Evolutionary conservation across 1,139 yeast species (phyloP).

Genomic region (Yarrowia galli): DNA sequence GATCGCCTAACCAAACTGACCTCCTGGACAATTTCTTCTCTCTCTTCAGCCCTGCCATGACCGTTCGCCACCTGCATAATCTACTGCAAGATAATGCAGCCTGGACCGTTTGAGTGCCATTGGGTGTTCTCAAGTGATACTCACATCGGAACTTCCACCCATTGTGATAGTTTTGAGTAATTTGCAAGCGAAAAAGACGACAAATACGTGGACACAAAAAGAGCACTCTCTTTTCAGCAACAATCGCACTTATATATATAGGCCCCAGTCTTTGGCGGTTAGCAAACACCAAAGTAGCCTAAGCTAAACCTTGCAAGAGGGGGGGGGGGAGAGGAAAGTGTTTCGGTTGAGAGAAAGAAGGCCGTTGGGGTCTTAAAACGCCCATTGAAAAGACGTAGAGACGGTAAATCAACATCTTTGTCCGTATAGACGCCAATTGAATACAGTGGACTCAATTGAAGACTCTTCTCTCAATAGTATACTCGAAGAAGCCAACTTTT

Average conservation of each 20-base stretch:
- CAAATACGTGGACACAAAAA: background rate
- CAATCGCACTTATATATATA: background rate
- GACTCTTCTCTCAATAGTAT: too few species aligned
- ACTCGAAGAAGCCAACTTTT: background rate
- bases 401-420: background rate
- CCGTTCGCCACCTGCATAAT: conserved; percentile 1
- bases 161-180: background rate
- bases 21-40: too few species aligned
- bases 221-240: background rate
- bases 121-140: background rate
- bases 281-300: conserved; percentile 12
- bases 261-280: conserved; percentile 1
- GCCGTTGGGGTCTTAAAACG: background rate
- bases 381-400: background rate
- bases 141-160: conserved; percentile 11
- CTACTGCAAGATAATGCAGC: conserved; percentile 12
- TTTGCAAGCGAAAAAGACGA: background rate
- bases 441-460: background rate
- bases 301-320: conserved; percentile 13
- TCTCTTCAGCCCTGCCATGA: too few species aligned
- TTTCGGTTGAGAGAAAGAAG: background rate
- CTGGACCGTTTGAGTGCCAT: background rate
- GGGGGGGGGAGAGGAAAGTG: background rate
- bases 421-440: background rate
- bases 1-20: too few species aligned